A percentile compares a stretch with the other conserved stretches of the same genome.
Evolutionary conservation across 495 filamentous ascomycete species (phyloP).

Genomic region (Xylaria venustula): DNA sequence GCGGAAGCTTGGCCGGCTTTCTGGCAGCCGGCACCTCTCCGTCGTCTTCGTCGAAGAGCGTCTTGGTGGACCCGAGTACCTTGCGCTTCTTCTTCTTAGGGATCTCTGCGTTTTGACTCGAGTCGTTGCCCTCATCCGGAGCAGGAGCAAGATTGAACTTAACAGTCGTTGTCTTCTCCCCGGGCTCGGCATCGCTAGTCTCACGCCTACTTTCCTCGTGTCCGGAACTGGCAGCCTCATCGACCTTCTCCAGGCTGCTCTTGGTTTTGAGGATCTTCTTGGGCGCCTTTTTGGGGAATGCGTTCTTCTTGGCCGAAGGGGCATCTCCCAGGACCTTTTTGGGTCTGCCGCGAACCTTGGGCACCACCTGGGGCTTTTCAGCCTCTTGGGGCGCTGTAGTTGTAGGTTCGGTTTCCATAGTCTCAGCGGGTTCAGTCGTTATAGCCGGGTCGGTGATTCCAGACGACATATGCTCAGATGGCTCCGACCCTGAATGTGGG

Average conservation of each 20-base stretch:
- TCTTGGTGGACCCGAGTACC: conserved; percentile 60
- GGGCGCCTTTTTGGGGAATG: conserved; percentile 26
- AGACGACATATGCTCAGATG: not conserved
- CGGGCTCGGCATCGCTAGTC: conserved; percentile 14
- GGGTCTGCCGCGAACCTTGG: conserved; percentile 41
- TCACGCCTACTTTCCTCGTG: conserved; percentile 19
- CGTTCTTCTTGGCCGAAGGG: conserved; percentile 42
- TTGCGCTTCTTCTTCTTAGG: conserved; percentile 75
- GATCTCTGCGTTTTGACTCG: conserved; percentile 36
- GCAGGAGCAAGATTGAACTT: conserved; percentile 27
- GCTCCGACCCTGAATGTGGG: not conserved
- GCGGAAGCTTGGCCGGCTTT: conserved; percentile 37
- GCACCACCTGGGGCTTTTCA: conserved; percentile 21
- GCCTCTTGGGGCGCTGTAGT: conserved; percentile 4
- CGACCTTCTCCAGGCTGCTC: conserved; percentile 46
- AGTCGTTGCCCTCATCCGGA: conserved; percentile 26
- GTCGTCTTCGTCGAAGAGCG: conserved; percentile 76
- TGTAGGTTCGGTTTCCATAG: conserved; percentile 9
- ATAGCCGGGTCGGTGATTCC: not conserved
- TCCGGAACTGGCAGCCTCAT: conserved; percentile 40
- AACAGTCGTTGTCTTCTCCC: conserved; percentile 29
- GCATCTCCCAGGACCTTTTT: conserved; percentile 38
- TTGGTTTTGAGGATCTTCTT: conserved; percentile 29
- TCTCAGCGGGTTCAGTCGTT: conserved; percentile 1
- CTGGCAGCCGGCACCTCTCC: conserved; percentile 43